Evolutionary conservation across 106 monocot species (phyloP), one percentile per base, ranked within the genome.

Genomic region (Phalaenopsis equestris): DNA sequence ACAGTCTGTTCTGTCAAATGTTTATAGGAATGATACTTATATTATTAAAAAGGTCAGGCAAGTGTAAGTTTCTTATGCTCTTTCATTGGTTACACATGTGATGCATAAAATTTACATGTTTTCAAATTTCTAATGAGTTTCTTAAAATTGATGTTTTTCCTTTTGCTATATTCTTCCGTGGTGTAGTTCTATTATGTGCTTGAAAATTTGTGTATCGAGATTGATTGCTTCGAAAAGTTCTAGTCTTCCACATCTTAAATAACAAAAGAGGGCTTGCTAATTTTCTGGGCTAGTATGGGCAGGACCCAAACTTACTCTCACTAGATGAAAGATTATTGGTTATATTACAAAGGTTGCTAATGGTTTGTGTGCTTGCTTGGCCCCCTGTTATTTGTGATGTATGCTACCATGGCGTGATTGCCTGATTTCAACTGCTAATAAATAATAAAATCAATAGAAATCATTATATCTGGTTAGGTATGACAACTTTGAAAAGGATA

Each of bases 1-100:
- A 68, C 77, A 82, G 46, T 68, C 81, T 41, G 76, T 82, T 17
- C 72, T 82, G 79, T 83, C 84, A 67, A 36, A 68, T 61, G 75
- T 52, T 82, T 75, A 76, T 18, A 0, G 39, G 18, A 55, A 38
- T 67, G 74, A 81, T 65, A 36, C 47, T 45, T 77, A 75, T 73
- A 24, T 74, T 81, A 8, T 85, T 68, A 75, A 87, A 56, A 87
- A 52, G 48, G 90, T 90, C 70, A 88, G 85, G 64, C 56, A 12
- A 8, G 41, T 75, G 6, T 8, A 43, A 73, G 41, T 74, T 19
- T 43, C 19, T 16, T 42, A 1, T n/a, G n/a, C 43, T 18, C 65
- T 21, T 16, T 56, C 64, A 2, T 58, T 24, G 23, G 16, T 52
- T 2, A 16, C 47, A 24, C 75, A 4, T 47, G 7, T 57, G 41